These are phyloP conservation scores for Spinacia oleracea DNA, from an alignment of 179 eudicot species.

Conservation along the genomic window DNA sequence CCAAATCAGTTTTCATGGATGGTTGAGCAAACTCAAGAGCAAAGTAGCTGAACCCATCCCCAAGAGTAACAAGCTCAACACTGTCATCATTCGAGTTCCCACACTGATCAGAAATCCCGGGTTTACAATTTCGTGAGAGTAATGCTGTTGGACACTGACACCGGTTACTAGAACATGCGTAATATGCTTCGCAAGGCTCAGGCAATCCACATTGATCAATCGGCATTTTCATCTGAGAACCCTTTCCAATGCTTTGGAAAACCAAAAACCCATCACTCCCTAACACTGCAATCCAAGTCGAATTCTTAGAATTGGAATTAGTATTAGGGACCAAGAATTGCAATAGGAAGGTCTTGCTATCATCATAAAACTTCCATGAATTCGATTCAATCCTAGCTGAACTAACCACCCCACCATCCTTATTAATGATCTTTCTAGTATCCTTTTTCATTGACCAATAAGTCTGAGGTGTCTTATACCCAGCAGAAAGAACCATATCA, in stretches of 20 bases:
- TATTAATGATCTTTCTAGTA: constrained; percentile 52
- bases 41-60: constrained; percentile 59
- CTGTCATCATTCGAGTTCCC: constrained; percentile 21
- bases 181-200: constrained; percentile 62
- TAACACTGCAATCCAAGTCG: constrained; percentile 70
- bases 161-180: constrained; percentile 51
- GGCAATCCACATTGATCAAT: constrained; percentile 65
- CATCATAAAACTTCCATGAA: constrained; percentile 87
- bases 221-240: constrained; percentile 51
- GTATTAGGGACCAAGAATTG: constrained; percentile 50
- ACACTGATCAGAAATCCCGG: constrained; percentile 50
- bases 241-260: constrained; percentile 46
- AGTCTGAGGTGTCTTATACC: constrained; percentile 61
- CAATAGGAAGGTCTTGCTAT: constrained; percentile 44
- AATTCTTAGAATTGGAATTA: constrained; percentile 33
- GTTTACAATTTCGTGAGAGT: constrained; percentile 40
- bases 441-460: constrained; percentile 76
- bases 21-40: constrained; percentile 63
- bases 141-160: constrained; percentile 68
- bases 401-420: constrained; percentile 44
- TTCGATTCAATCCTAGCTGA: constrained; percentile 43
- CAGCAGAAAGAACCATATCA: constrained; percentile 62
- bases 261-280: constrained; percentile 63
- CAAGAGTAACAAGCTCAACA: constrained; percentile 51
- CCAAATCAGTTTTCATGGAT: constrained; percentile 41